Evolutionary conservation across 495 filamentous ascomycete genomes (phyloP), one percentile per base, ranked within the genome.

Genomic region (Corynascus novoguineensis): DNA sequence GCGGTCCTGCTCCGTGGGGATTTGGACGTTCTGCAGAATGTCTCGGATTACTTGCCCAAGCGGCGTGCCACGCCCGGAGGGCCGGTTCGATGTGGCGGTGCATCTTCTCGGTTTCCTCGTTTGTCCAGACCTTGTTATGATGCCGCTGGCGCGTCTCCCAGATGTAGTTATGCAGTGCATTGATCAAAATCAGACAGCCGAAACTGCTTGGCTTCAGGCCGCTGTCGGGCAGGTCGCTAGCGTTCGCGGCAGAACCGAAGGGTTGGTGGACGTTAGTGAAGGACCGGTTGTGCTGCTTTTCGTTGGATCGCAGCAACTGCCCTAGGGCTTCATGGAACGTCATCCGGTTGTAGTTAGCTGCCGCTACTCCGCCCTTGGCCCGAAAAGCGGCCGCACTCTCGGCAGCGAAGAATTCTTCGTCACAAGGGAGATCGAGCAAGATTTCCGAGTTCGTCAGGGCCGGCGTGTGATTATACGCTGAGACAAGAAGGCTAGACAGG

Each of bases 141-240:
- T 97, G 92, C 34, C 90, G 77, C 69, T 96, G 92, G 37, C 93
- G 82, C 1, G 91, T 96, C 72, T 97, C 92, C 93, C 93, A 97
- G 42, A 97, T 96, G 70, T 97, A 97, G 60, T 96, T 96, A 71
- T 98, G 93, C 25, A 98, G 75, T 1, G 93, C 92, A 69, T 96
- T 95, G 67, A 98, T 97, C 50, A 98, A 76, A 11, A 96, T 81
- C 15, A 97, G 75, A 71, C 93, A 97, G 21, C 93, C 93, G 64
- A 96, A 96, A 6, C 92, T 93, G 71, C 93, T 97, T 3, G 92
- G 91, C 58, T 84, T 85, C 53, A 95, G 74, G 47, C 91, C 82
- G 53, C 78, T 83, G 63, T 80, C 79, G 21, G 81, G 74, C 2
- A 83, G 66, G 35, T 82, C 78, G 46, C 75, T 71, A 17, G 71